A percentile compares a stretch with the other conserved stretches of the same genome.
phyloP scores from a whole-genome alignment of 78 protist species.

The Guillardia theta region DNA sequence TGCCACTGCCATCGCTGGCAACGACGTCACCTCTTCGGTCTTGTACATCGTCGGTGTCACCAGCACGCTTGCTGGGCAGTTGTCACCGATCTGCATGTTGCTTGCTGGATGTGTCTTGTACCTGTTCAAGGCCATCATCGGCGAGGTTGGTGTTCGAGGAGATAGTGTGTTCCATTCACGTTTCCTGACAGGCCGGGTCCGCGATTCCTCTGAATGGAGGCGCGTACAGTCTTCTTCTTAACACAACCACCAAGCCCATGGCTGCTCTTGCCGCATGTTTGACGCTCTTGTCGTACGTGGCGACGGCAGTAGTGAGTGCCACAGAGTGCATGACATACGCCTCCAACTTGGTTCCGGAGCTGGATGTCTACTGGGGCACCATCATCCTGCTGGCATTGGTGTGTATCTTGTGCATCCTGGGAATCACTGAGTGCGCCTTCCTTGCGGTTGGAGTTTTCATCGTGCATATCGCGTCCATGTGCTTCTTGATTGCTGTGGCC shows the following conservation, averaged over 20 bases:
- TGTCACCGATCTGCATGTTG: slow-evolving; percentile 51
- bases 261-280: slow-evolving; percentile 81
- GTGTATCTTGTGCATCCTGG: neutral
- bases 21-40: neutral
- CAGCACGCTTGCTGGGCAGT: neutral
- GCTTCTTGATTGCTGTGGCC: slow-evolving; percentile 57
- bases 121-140: slow-evolving; percentile 67
- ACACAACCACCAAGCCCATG: slow-evolving; percentile 71
- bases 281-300: slow-evolving; percentile 79
- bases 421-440: slow-evolving; percentile 5
- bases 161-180: neutral
- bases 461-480: slow-evolving; percentile 65
- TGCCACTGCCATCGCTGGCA: neutral
- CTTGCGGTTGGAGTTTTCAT: slow-evolving; percentile 67
- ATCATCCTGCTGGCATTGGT: neutral
- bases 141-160: neutral
- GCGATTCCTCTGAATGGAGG: slow-evolving; percentile 86
- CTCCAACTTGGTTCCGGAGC: slow-evolving; percentile 6
- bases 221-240: slow-evolving; percentile 77
- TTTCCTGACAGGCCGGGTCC: slow-evolving; percentile 66
- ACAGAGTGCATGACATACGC: slow-evolving; percentile 57
- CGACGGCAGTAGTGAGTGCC: slow-evolving; percentile 68
- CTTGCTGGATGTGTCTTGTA: slow-evolving; percentile 69
- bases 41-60: slow-evolving; percentile 9
- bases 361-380: neutral